Percentiles rank a stretch among this genome's conserved stretches.
phyloP scores from a whole-genome alignment of 805 yeast species.

The Nakazawaea molendinolei region DNA sequence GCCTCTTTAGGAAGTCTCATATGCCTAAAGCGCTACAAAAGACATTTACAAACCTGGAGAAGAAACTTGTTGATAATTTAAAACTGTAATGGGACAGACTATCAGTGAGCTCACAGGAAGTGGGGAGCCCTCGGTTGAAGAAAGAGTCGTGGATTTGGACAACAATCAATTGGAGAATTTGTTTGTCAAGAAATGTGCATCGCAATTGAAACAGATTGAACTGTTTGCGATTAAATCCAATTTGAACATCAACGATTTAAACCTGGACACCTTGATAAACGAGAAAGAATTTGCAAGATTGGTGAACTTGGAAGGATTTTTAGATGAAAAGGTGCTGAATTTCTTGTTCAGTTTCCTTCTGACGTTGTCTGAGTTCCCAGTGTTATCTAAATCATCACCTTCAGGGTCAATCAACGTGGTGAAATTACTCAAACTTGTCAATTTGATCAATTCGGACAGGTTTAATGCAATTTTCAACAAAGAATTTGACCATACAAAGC shows the following conservation, averaged over 20 bases:
- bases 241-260: constrained; percentile 17
- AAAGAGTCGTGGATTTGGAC: background rate
- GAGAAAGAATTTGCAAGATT: constrained; percentile 20
- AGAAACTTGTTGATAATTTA: background rate
- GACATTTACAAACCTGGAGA: background rate
- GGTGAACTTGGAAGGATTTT: constrained; percentile 25
- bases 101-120: constrained; percentile 2
- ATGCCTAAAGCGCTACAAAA: no score
- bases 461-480: constrained; percentile 28
- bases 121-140: background rate
- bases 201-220: constrained; percentile 8
- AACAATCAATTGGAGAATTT: constrained; percentile 1
- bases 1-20: background rate
- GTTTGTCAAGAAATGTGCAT: constrained; percentile 8
- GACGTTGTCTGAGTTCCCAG: constrained; percentile 44
- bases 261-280: constrained; percentile 19
- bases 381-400: constrained; percentile 23
- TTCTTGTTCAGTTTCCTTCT: constrained; percentile 33
- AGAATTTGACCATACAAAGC: constrained; percentile 32
- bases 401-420: constrained; percentile 25
- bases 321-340: constrained; percentile 19
- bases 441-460: constrained; percentile 38
- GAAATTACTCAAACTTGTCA: constrained; percentile 36
- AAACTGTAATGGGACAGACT: constrained; percentile 8
- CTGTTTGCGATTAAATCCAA: constrained; percentile 17